These are phyloP conservation scores for Fusarium pseudograminearum DNA, from an alignment of 2,329 filamentous ascomycete species.

Conservation along the genomic window DNA sequence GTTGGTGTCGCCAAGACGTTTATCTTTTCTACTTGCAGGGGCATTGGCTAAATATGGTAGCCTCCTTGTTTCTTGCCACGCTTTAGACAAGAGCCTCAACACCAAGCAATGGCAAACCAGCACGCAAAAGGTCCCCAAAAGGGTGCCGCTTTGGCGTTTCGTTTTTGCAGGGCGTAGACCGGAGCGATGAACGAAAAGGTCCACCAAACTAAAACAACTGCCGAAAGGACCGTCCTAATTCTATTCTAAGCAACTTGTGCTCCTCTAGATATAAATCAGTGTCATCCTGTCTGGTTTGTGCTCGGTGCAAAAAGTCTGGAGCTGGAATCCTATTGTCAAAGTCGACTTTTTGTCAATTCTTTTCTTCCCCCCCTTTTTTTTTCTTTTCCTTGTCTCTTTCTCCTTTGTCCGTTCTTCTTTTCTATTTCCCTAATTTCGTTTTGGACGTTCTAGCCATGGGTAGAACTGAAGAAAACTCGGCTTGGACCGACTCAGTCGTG, in stretches of 20 bases:
- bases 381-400: not conserved
- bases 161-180: not conserved
- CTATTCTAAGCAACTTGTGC: not conserved
- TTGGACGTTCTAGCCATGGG: not conserved
- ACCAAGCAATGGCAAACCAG: not conserved
- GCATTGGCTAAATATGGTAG: not conserved
- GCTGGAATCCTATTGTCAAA: conserved; percentile 12
- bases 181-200: not conserved
- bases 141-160: conserved; percentile 1
- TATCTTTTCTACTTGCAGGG: not conserved
- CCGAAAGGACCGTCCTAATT: not conserved
- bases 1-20: not conserved
- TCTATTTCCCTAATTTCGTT: not conserved
- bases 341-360: conserved; percentile 2
- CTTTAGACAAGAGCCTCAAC: conserved; percentile 3
- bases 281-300: too few relatives aligned
- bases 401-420: not conserved
- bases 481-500: conserved; percentile 13
- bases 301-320: conserved; percentile 7
- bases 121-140: not conserved
- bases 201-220: conserved; percentile 2
- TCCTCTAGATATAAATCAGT: not conserved
- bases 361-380: not conserved
- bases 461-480: not conserved
- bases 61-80: conserved; percentile 1